Conservation (phyloP, 2,329 filamentous ascomycete genomes). For the Colletotrichum sp. region DNA sequence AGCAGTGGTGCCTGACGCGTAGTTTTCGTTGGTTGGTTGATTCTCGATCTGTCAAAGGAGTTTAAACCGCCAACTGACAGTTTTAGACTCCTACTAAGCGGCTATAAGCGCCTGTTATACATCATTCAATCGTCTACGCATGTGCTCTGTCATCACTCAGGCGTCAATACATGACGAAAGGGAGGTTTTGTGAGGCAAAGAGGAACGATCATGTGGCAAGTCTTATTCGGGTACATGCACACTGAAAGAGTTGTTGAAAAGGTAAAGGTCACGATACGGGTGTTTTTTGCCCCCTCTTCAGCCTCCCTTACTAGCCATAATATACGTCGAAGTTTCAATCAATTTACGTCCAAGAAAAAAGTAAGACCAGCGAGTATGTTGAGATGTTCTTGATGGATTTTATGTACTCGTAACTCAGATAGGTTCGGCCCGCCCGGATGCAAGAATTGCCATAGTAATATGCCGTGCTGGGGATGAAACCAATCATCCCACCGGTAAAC, state of each 20-base stretch:
- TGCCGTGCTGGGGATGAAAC: neutral
- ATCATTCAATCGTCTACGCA: neutral
- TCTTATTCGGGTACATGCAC: neutral
- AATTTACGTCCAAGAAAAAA: fast-evolving
- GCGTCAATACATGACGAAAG: neutral
- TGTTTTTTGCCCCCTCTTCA: too few relatives aligned
- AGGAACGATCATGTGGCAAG: neutral
- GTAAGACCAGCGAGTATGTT: too few relatives aligned
- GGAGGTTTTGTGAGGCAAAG: neutral
- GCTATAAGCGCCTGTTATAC: too few relatives aligned
- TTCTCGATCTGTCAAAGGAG: neutral
- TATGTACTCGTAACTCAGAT: neutral
- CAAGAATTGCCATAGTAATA: neutral
- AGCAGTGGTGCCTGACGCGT: neutral
- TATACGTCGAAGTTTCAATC: too few relatives aligned
- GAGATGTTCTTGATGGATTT: neutral
- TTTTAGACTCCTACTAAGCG: neutral
- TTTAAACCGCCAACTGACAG: neutral
- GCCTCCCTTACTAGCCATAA: too few relatives aligned
- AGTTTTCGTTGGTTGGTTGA: neutral
- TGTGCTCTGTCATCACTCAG: neutral
- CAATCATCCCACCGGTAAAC: neutral
- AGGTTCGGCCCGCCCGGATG: neutral
- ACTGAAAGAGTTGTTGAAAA: neutral
- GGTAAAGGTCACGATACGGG: too few relatives aligned